Base-by-base conservation (phyloP, 768 basidiomycete species). In the Calocybe cyanea region DNA sequence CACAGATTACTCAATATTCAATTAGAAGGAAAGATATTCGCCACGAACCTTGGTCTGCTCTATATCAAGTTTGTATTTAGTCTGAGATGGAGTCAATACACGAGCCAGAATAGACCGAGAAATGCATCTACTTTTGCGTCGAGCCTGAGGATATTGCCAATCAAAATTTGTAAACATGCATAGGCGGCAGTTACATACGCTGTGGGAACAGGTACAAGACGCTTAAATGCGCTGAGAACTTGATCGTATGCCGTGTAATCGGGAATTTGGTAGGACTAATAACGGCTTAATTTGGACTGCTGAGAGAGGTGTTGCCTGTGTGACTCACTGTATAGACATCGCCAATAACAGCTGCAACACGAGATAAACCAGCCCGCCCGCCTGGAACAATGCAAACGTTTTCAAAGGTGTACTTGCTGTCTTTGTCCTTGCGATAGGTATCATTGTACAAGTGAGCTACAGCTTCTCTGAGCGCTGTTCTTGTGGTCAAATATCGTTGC, bases 321-420 rank as follows among this genome's bases (percentile, higher is more conserved):
- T 3, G 2, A 57, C 74, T 50, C 54, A 87, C 89, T 33, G 83
- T 85, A 54, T 90, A 92, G 41, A 93, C 90, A 59, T 93, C 89
- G 34, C 89, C 84, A 46, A 97, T 78, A 40, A 97, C 93, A 13
- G 94, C 89, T 11, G 93, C 92, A 18, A 97, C 77, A 49, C 94
- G 83, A 21, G 90, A 88, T 51, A 97, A 75, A 9, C 93, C 93
- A 2, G 93, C 75, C 44, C 92, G 83, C 13, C 94, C 94, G 35
- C 94, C 94, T 10, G 94, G 94, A 0, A 96, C 93, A 55, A 97
- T 95, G 57, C 89, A 92, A 10, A 91, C 85, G 58, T 97, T 97
- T 66, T 94, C 92, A 53, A 73, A 87, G 1, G 91, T 93, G 62
- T 96, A 97, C 54, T 94, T 76, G 53, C 87, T 91, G 7, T 63